Percentiles rank a stretch among this genome's conserved stretches.
Evolutionary conservation across 176 grass and related monocot species (phyloP).

Genomic region (Musa troglodytarum): DNA sequence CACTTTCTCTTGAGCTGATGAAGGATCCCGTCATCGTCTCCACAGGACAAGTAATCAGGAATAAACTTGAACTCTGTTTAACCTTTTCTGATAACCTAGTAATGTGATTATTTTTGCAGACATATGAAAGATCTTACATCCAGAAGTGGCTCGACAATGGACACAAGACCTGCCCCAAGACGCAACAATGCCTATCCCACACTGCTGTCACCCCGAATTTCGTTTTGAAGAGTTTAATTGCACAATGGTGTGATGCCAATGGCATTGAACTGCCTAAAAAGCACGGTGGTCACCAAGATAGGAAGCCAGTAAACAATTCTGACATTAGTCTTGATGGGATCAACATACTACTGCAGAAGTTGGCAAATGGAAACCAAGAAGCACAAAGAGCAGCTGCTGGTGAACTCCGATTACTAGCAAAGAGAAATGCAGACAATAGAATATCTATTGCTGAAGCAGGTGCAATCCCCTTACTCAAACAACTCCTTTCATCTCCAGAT

Average conservation of each 20-base stretch:
- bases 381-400: conserved; percentile 82
- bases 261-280: conserved; percentile 76
- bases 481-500: conserved; percentile 69
- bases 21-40: conserved; percentile 89
- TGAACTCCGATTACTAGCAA: conserved; percentile 84
- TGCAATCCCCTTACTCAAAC: conserved; percentile 68
- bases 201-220: conserved; percentile 76
- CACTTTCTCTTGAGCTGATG: conserved; percentile 94
- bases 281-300: conserved; percentile 38
- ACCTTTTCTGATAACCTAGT: not conserved
- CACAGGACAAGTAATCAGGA: conserved; percentile 55
- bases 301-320: conserved; percentile 38
- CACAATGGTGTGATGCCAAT: conserved; percentile 91
- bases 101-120: conserved; percentile 31
- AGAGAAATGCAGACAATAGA: conserved; percentile 85
- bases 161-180: conserved; percentile 93
- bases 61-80: not conserved
- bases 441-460: conserved; percentile 85
- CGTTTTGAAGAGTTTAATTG: conserved; percentile 83
- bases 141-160: conserved; percentile 94
- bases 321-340: conserved; percentile 63
- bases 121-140: conserved; percentile 82
- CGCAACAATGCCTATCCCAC: conserved; percentile 59
- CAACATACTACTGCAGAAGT: conserved; percentile 52
- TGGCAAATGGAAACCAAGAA: conserved; percentile 49